Evolutionary conservation across 345 rosid genomes (phyloP).

Genomic region (Brassica incana): DNA sequence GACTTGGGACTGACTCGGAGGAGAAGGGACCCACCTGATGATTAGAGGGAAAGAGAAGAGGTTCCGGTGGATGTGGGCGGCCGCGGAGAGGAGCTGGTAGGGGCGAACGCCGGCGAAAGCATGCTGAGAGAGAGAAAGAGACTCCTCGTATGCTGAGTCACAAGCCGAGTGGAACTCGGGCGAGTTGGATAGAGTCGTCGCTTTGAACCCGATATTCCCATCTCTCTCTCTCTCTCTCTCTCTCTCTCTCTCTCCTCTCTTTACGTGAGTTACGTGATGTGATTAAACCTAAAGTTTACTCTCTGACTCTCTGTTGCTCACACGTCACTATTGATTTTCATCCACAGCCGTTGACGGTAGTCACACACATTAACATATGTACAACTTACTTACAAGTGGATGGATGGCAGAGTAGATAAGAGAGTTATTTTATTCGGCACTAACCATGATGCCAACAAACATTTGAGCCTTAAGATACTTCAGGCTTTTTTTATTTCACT

Average conservation of each 20-base stretch:
- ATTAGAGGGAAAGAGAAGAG: conserved; percentile 46
- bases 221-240: conserved; percentile 34
- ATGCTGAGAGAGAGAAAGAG: conserved; percentile 68
- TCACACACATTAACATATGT: neutral
- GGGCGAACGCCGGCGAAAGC: conserved; percentile 75
- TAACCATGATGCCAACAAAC: neutral
- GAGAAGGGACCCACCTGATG: conserved; percentile 61
- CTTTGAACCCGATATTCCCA: conserved; percentile 66
- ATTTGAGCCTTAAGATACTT: too few species aligned
- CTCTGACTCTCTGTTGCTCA: neutral
- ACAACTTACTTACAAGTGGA: neutral
- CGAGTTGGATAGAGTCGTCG: conserved; percentile 48
- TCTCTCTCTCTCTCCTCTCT: neutral
- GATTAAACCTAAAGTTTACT: neutral
- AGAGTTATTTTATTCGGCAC: neutral
- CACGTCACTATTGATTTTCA: neutral
- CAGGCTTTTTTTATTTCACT: neutral
- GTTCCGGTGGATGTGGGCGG: conserved; percentile 56
- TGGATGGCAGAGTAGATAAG: too few species aligned
- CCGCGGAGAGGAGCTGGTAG: conserved; percentile 73
- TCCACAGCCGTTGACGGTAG: neutral
- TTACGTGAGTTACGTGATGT: neutral
- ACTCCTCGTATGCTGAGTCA: conserved; percentile 61
- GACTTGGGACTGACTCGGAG: conserved; percentile 68
- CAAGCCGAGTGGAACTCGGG: conserved; percentile 61